Evolutionary conservation across 1,284 basidiomycete genomes (phyloP), one percentile per base, ranked within the genome.

Genomic region (Ustilago hordei): DNA sequence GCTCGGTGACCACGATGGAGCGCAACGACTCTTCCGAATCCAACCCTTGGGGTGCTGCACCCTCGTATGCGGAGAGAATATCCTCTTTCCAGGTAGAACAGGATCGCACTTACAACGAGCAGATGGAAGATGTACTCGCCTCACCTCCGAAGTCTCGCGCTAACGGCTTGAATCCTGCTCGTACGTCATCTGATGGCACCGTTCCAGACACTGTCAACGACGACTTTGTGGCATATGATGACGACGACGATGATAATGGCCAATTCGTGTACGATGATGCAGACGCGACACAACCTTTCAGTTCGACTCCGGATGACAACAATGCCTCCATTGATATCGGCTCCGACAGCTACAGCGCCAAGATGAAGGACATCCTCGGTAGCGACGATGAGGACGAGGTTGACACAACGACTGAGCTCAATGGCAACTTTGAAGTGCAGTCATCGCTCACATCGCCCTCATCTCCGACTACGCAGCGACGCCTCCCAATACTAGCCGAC

Each of bases 201-300:
- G 4, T 17, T 19, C 62, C 11, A 4, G 54, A 67, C 12, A 53
- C 31, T 31, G 38, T 8, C 13, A 54, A 38, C 13, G 13, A 61
- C 1, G n/a, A 23, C 7, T 23, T 48, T 8, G 13, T 19, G 19
- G 13, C 19, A 7, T 12, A 41, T 15, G 31, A 57, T 13, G 88
- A 87, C 3, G 87, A 88, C 19, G 90, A 90, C 9, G 89, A 89
- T 17, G 85, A 84, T 8, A 91, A 91, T 9, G 91, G 90, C 52
- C 90, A 87, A 1, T 94, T 93, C 78, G 75, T 93, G 48, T 94
- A 93, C 81, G 88, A 88, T 28, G 93, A 92, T 17, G 87, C 90
- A 36, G 92, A 93, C 28, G 58, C 53, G 5, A 36, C 50, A 4
- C 64, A 47, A 17, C 47, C 23, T 38, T 64, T 52, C 28, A 48